A percentile compares a stretch with the other conserved stretches of the same genome.
Evolutionary conservation across 2,329 filamentous ascomycete genomes (phyloP).

Genomic region (Aureobasidium sp.): DNA sequence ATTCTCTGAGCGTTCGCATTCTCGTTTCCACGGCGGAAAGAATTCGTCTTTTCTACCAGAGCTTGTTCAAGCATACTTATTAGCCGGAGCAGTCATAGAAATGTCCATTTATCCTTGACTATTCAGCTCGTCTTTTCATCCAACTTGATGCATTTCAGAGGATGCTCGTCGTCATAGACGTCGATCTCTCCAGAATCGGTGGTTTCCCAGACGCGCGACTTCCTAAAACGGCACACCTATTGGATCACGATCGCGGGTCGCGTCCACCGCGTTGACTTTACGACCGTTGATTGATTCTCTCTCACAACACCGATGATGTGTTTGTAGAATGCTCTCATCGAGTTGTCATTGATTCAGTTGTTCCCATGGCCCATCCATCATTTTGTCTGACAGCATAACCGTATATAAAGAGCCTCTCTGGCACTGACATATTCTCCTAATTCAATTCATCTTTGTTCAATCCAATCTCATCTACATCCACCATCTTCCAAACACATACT

Average conservation of each 20-base stretch:
- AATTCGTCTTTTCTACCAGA: not conserved
- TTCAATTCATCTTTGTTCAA: no score
- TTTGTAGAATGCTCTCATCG: not conserved
- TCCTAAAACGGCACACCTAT: not conserved
- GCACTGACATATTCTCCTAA: no score
- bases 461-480: not conserved
- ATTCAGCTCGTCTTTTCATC: not conserved
- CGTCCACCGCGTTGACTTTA: not conserved
- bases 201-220: not conserved
- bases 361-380: no score
- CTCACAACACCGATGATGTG: not conserved
- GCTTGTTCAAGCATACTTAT: not conserved
- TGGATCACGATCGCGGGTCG: not conserved
- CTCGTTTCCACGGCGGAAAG: not conserved
- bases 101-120: not conserved
- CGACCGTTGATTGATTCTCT: not conserved
- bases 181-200: not conserved
- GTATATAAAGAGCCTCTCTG: not conserved
- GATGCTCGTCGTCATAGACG: not conserved
- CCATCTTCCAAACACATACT: not conserved
- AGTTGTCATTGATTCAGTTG: not conserved
- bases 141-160: not conserved
- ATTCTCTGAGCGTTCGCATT: not conserved
- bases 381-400: not conserved
- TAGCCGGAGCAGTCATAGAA: conserved; percentile 3